These are phyloP conservation scores for Catharanthus roseus DNA, from an alignment of 257 asterid species.

Conservation along the genomic window DNA sequence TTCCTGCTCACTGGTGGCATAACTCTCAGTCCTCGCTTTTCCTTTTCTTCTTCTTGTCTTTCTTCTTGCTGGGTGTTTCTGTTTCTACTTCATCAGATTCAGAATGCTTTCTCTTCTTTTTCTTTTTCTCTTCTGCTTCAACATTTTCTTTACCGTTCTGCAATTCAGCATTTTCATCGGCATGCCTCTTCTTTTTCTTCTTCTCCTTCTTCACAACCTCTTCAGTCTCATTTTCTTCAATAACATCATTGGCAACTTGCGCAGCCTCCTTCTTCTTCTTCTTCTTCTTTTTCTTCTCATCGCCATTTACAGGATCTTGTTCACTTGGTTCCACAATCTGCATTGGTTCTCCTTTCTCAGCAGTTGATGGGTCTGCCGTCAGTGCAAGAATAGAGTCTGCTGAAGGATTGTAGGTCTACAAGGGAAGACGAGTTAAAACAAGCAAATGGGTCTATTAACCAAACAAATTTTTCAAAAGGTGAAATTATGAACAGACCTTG, in stretches of 20 bases:
- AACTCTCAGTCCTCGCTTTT: constrained; percentile 39
- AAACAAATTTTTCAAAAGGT: neutral
- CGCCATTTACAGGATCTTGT: constrained; percentile 28
- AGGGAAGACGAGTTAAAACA: constrained; percentile 6
- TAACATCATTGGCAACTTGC: constrained; percentile 5
- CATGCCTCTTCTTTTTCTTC: constrained; percentile 45
- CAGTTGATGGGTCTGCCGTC: constrained; percentile 27
- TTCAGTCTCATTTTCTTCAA: constrained; percentile 35
- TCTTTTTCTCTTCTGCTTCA: constrained; percentile 36
- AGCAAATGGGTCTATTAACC: neutral
- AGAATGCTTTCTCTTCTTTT: constrained; percentile 63
- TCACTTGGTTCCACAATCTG: constrained; percentile 23
- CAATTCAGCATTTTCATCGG: constrained; percentile 24
- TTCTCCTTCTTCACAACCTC: constrained; percentile 39
- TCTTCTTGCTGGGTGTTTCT: constrained; percentile 32
- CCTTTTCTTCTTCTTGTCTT: constrained; percentile 43
- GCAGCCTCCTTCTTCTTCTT: constrained; percentile 43
- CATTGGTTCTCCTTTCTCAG: constrained; percentile 23
- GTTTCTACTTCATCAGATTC: constrained; percentile 35
- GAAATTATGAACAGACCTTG: constrained; percentile 35
- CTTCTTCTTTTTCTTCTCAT: constrained; percentile 37
- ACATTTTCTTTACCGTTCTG: constrained; percentile 25
- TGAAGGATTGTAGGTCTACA: constrained; percentile 72
- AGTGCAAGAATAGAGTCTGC: constrained; percentile 57
- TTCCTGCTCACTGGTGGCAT: neutral